A percentile compares a stretch with the other conserved stretches of the same genome.
Evolutionary conservation across 306 rosid species (phyloP).

Genomic region (Ammopiptanthus mongolicus): DNA sequence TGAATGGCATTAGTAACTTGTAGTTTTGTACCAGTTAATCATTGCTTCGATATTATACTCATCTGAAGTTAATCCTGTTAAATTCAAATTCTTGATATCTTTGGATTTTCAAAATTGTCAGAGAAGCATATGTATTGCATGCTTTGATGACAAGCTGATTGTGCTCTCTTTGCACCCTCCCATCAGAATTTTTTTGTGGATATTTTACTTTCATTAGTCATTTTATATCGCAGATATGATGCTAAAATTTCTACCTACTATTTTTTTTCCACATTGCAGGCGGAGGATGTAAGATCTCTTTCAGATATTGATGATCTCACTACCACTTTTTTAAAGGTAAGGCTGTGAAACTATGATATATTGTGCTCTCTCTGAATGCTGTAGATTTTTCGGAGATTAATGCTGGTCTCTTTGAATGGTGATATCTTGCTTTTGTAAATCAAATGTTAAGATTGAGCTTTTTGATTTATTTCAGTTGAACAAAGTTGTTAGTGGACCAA

Average conservation of each 20-base stretch:
- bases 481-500: slow-evolving; percentile 70
- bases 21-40: not conserved
- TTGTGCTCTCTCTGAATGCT: not conserved
- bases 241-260: not conserved
- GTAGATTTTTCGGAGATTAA: not conserved
- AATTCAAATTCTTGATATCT: not conserved
- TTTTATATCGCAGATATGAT: not conserved
- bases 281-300: slow-evolving; percentile 47
- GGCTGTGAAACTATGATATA: not conserved
- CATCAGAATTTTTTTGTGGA: no score
- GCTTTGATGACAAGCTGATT: not conserved
- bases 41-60: not conserved
- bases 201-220: not conserved
- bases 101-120: not conserved
- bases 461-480: slow-evolving; percentile 43
- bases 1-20: not conserved
- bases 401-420: not conserved
- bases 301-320: slow-evolving; percentile 83
- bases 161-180: not conserved
- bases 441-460: not conserved
- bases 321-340: slow-evolving; percentile 77
- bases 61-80: not conserved
- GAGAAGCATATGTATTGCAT: not conserved
- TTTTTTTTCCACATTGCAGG: slow-evolving; percentile 50
- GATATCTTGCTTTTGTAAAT: slow-evolving; percentile 11